Evolutionary conservation across 768 basidiomycete genomes (phyloP).

Genomic region (Trametes elegans): DNA sequence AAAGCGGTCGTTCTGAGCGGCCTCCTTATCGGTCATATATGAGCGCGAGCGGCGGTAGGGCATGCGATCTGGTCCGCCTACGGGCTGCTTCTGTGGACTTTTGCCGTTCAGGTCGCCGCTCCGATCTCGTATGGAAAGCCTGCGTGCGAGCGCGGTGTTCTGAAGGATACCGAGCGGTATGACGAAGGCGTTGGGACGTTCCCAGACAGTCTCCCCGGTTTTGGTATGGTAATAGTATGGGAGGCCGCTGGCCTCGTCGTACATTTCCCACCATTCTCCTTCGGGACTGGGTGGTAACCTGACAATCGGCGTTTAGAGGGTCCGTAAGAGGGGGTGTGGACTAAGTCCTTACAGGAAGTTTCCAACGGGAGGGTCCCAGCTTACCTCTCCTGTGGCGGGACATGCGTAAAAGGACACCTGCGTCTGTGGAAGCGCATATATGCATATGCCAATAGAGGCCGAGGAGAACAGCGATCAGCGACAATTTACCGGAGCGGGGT

Average conservation of each 20-base stretch:
- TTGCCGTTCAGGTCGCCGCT: neutral
- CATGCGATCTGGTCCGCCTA: slow-evolving; percentile 9
- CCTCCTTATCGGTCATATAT: slow-evolving; percentile 20
- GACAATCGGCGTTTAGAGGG: neutral
- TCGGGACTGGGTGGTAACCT: slow-evolving; percentile 81
- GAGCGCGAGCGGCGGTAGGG: slow-evolving; percentile 27
- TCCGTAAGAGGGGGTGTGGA: neutral
- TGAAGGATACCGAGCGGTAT: slow-evolving; percentile 90
- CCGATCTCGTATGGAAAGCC: slow-evolving; percentile 45
- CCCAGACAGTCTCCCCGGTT: slow-evolving; percentile 90
- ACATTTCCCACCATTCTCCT: slow-evolving; percentile 96
- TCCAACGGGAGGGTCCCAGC: slow-evolving; percentile 90
- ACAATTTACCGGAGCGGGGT: no score
- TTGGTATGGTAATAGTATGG: slow-evolving; percentile 96
- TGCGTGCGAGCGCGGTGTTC: slow-evolving; percentile 71
- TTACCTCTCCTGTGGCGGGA: slow-evolving; percentile 87
- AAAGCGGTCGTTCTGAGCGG: neutral
- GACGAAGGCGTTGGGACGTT: slow-evolving; percentile 83
- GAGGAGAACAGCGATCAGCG: neutral
- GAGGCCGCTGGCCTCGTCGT: slow-evolving; percentile 78
- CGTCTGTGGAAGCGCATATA: slow-evolving; percentile 31
- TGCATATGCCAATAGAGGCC: slow-evolving; percentile 1
- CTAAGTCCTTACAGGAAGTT: slow-evolving; percentile 71
- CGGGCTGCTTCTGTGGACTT: slow-evolving; percentile 7
- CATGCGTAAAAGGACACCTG: slow-evolving; percentile 82